Evolutionary conservation across 2,329 filamentous ascomycete genomes (phyloP).

Genomic region (Talaromyces sp.): DNA sequence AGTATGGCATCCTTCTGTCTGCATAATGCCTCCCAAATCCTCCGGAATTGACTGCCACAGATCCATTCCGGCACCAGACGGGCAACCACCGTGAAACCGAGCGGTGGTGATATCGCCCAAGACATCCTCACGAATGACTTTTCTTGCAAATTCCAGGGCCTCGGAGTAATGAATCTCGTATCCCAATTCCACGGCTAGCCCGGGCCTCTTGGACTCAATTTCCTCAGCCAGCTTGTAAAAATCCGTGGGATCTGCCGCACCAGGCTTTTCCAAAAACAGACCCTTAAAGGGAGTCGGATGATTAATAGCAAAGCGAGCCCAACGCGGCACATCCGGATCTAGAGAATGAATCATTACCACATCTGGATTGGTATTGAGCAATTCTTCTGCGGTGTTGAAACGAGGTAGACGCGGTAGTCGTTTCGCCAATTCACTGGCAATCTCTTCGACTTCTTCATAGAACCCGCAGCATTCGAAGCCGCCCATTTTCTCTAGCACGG

Average conservation of each 20-base stretch:
- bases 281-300: slow-evolving; percentile 18
- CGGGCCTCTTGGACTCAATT: slow-evolving; percentile 12
- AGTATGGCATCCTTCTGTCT: slow-evolving; percentile 17
- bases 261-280: slow-evolving; percentile 18
- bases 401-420: slow-evolving; percentile 17
- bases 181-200: slow-evolving; percentile 16
- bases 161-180: slow-evolving; percentile 20
- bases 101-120: slow-evolving; percentile 19
- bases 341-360: slow-evolving; percentile 19
- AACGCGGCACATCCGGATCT: slow-evolving; percentile 18
- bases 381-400: slow-evolving; percentile 11
- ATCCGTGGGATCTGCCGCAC: slow-evolving; percentile 17
- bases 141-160: slow-evolving; percentile 16
- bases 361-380: slow-evolving; percentile 18
- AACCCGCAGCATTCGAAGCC: slow-evolving; percentile 19
- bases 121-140: slow-evolving; percentile 15
- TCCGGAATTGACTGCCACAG: slow-evolving; percentile 18
- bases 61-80: slow-evolving; percentile 18
- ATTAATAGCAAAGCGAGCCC: slow-evolving; percentile 17
- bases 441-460: slow-evolving; percentile 16
- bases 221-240: slow-evolving; percentile 17
- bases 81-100: slow-evolving; percentile 20
- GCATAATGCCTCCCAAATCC: slow-evolving; percentile 15
- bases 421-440: slow-evolving; percentile 15
- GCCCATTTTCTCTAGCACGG: slow-evolving; percentile 18